phyloP scores from a whole-genome alignment of 2,329 filamentous ascomycete genomes.

The Monilinia fructicola region DNA sequence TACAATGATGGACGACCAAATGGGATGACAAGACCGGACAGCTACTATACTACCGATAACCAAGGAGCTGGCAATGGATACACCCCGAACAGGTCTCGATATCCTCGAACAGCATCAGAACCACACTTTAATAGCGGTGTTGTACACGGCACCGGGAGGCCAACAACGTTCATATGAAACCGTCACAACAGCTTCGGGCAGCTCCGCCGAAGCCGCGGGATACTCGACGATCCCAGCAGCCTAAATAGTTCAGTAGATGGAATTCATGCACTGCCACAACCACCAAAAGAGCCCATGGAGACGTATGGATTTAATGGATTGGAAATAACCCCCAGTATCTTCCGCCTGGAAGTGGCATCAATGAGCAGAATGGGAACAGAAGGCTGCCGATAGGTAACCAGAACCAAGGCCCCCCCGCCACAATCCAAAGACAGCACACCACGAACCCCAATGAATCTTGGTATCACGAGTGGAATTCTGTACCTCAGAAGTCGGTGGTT shows the following conservation, averaged over 20 bases:
- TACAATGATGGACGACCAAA: constrained; percentile 40
- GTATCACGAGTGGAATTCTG: constrained; percentile 29
- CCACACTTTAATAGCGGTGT: constrained; percentile 38
- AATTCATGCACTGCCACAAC: constrained; percentile 55
- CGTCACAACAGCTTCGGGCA: constrained; percentile 73
- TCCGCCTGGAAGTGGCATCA: constrained; percentile 42
- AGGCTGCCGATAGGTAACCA: constrained; percentile 30
- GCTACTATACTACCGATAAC: constrained; percentile 42
- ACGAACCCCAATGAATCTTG: constrained; percentile 38
- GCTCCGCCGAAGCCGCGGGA: constrained; percentile 69
- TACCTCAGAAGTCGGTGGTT: constrained; percentile 4
- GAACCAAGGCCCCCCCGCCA: constrained; percentile 32
- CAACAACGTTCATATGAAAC: constrained; percentile 70
- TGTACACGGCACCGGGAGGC: constrained; percentile 37
- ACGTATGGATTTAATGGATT: constrained; percentile 59
- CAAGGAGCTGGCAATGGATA: constrained; percentile 37
- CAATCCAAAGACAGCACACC: constrained; percentile 32
- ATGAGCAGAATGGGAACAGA: constrained; percentile 28
- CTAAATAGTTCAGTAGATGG: constrained; percentile 91
- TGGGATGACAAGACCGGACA: constrained; percentile 46
- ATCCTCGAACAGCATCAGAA: constrained; percentile 40
- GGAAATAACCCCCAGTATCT: constrained; percentile 45
- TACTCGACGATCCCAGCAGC: constrained; percentile 87
- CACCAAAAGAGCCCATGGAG: constrained; percentile 54
- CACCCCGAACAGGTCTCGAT: constrained; percentile 39